phyloP scores from a whole-genome alignment of 257 asterid species.

The Penstemon eatonii region DNA sequence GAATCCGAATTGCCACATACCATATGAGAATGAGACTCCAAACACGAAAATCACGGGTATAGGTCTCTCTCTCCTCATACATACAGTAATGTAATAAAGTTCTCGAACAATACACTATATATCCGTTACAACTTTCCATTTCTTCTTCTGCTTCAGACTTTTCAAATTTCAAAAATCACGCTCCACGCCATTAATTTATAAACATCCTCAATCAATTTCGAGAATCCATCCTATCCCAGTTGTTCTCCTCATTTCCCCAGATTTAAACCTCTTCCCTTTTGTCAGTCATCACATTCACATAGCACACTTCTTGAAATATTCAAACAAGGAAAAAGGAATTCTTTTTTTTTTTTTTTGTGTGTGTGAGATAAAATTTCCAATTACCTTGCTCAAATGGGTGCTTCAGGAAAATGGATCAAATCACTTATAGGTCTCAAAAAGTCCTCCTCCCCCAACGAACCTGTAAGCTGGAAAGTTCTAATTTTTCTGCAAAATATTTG shows the following conservation, averaged over 20 bases:
- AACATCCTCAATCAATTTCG: constrained; percentile 20
- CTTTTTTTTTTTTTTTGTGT: constrained; percentile 5
- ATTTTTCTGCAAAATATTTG: neutral
- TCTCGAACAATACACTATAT: constrained; percentile 25
- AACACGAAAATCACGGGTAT: too few species aligned
- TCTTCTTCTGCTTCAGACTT: constrained; percentile 39
- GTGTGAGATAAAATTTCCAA: neutral
- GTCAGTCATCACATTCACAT: constrained; percentile 34
- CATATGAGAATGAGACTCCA: too few species aligned
- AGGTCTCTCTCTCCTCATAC: too few species aligned
- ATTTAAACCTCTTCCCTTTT: constrained; percentile 27
- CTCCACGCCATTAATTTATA: constrained; percentile 34
- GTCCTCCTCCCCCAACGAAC: constrained; percentile 44
- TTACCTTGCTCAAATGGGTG: constrained; percentile 56
- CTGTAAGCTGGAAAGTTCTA: constrained; percentile 37
- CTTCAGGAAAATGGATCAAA: constrained; percentile 84
- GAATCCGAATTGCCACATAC: too few species aligned
- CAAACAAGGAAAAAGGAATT: neutral
- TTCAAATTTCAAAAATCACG: constrained; percentile 50
- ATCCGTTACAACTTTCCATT: constrained; percentile 60
- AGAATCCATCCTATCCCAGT: constrained; percentile 17
- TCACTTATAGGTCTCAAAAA: constrained; percentile 66
- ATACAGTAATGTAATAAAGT: too few species aligned
- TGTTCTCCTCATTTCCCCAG: constrained; percentile 11
- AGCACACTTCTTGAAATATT: constrained; percentile 22